Percentiles rank a stretch among this genome's conserved stretches.
Conservation (phyloP, 306 rosid genomes). For the Cicer arietinum region DNA sequence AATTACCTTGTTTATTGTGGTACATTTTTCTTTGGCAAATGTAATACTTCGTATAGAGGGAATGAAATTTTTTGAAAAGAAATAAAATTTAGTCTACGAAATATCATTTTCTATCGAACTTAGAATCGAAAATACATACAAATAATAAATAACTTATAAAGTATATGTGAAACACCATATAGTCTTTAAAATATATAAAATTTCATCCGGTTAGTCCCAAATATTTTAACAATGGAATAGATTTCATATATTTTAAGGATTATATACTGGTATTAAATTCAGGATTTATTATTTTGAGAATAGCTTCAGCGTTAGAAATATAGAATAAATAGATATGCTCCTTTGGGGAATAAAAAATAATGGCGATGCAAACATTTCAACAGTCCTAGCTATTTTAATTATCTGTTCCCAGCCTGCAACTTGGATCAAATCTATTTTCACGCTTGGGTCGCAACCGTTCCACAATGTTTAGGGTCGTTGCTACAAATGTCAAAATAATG, state of each 20-base stretch:
- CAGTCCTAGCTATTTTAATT: conserved; percentile 25
- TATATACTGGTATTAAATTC: too few relatives aligned
- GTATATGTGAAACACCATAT: too few relatives aligned
- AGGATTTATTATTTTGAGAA: not conserved
- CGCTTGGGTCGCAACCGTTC: conserved; percentile 19
- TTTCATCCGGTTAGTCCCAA: too few relatives aligned
- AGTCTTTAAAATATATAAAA: too few relatives aligned
- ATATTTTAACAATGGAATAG: too few relatives aligned
- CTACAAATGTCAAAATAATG: conserved; percentile 24
- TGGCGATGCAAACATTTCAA: conserved; percentile 16
- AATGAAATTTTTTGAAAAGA: not conserved
- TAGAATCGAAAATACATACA: too few relatives aligned
- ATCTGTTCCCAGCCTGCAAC: conserved; percentile 25
- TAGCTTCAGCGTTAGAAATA: not conserved
- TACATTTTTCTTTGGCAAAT: not conserved
- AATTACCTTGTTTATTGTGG: not conserved
- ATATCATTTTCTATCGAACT: too few relatives aligned
- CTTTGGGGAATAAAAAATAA: not conserved
- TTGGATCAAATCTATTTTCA: conserved; percentile 35
- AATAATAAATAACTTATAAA: too few relatives aligned
- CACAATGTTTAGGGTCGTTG: conserved; percentile 23
- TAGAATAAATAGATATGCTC: not conserved
- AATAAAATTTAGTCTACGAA: not conserved
- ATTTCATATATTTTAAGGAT: too few relatives aligned
- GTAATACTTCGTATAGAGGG: not conserved